Conservation (phyloP, 2,329 filamentous ascomycete genomes). For the Diplodia scrobiculata region DNA sequence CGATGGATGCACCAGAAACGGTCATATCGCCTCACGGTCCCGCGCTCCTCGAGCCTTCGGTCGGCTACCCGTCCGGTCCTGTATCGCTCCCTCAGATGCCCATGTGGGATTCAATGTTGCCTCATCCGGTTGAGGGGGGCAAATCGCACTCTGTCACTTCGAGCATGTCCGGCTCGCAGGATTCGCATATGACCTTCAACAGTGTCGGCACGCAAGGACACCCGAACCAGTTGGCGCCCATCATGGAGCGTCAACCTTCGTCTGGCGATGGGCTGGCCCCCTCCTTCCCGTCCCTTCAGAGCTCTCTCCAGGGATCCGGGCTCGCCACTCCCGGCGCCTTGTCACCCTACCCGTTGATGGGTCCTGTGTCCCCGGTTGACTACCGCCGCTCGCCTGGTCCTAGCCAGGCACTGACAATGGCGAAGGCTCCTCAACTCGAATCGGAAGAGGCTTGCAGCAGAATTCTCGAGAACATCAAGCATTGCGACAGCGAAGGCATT, state of each 20-base stretch:
- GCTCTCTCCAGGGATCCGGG: slow-evolving; percentile 68
- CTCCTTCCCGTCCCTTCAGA: slow-evolving; percentile 69
- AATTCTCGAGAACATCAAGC: slow-evolving; percentile 83
- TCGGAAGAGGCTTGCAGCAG: slow-evolving; percentile 82
- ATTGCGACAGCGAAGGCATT: slow-evolving; percentile 75
- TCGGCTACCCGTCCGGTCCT: slow-evolving; percentile 71
- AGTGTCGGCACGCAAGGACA: slow-evolving; percentile 61
- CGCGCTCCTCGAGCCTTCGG: slow-evolving; percentile 73
- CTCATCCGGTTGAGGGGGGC: slow-evolving; percentile 67
- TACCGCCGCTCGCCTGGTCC: slow-evolving; percentile 70
- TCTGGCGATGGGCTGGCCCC: slow-evolving; percentile 64
- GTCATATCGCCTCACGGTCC: slow-evolving; percentile 72
- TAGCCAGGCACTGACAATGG: slow-evolving; percentile 63
- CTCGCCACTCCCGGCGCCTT: slow-evolving; percentile 71
- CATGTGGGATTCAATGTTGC: slow-evolving; percentile 81
- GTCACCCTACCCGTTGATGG: slow-evolving; percentile 70
- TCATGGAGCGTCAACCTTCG: slow-evolving; percentile 62
- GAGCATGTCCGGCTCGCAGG: slow-evolving; percentile 66
- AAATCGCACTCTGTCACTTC: slow-evolving; percentile 76
- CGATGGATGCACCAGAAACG: slow-evolving; percentile 60
- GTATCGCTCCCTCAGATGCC: slow-evolving; percentile 83
- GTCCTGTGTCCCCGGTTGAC: slow-evolving; percentile 68
- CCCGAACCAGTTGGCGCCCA: slow-evolving; percentile 65
- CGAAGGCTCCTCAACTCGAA: slow-evolving; percentile 75
- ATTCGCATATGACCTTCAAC: slow-evolving; percentile 61